A percentile compares a stretch with the other conserved stretches of the same genome.
Evolutionary conservation across 768 basidiomycete species (phyloP).

Genomic region (Astraeus odoratus): DNA sequence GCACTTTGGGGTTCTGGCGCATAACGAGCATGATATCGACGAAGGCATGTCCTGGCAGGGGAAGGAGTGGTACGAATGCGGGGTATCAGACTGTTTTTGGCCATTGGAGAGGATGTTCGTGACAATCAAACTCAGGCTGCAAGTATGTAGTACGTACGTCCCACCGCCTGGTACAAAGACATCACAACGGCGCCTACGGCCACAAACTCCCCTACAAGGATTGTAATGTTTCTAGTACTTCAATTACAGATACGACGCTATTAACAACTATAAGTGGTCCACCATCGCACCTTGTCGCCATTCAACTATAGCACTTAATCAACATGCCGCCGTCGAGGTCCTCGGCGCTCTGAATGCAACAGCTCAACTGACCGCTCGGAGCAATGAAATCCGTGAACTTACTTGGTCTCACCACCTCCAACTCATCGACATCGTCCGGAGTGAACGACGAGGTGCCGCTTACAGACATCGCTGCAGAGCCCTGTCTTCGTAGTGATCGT

Average conservation of each 20-base stretch:
- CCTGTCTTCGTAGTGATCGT: slow-evolving; percentile 21
- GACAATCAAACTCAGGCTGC: not conserved
- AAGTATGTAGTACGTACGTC: too few relatives aligned
- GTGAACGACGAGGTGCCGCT: slow-evolving; percentile 27
- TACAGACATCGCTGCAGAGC: slow-evolving; percentile 24
- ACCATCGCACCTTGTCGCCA: too few relatives aligned
- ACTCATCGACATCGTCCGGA: slow-evolving; percentile 21
- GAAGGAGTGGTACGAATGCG: not conserved
- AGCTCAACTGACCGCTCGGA: not conserved
- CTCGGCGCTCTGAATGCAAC: slow-evolving; percentile 15
- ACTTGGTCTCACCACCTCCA: slow-evolving; percentile 23
- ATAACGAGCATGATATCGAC: slow-evolving; percentile 26
- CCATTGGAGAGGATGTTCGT: too few relatives aligned
- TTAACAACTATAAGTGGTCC: not conserved
- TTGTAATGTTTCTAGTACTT: not conserved
- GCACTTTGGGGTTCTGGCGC: slow-evolving; percentile 44
- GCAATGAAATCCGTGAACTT: slow-evolving; percentile 8
- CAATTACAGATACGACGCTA: not conserved
- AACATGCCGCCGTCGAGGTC: slow-evolving; percentile 15
- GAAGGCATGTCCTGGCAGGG: slow-evolving; percentile 5
- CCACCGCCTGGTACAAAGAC: too few relatives aligned
- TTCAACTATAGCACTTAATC: slow-evolving; percentile 4
- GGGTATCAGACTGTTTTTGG: slow-evolving; percentile 1
- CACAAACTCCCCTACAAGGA: not conserved
- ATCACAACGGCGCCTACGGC: not conserved